These are phyloP conservation scores for Plasmopara muralis DNA, from an alignment of 352 stramenopile genomes.

Conservation along the genomic window DNA sequence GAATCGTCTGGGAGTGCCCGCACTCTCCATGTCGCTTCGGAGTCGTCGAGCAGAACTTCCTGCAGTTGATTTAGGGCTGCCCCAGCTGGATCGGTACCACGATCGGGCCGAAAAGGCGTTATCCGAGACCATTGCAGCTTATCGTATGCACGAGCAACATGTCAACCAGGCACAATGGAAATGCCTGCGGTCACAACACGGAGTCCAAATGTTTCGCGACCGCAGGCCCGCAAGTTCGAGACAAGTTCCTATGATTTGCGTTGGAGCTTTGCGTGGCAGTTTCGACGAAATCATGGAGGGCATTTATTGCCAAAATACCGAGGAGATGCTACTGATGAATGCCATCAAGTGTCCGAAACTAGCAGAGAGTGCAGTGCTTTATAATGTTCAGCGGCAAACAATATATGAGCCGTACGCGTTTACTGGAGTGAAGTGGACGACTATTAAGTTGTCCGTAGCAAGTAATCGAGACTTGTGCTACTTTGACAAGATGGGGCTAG, in stretches of 20 bases:
- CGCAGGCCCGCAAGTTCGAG: slow-evolving; percentile 8
- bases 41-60: slow-evolving; percentile 19
- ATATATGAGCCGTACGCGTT: slow-evolving; percentile 30
- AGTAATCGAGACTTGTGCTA: slow-evolving; percentile 41
- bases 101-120: slow-evolving; percentile 28
- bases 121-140: slow-evolving; percentile 29
- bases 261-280: slow-evolving; percentile 27
- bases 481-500: slow-evolving; percentile 41
- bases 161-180: slow-evolving; percentile 32
- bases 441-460: slow-evolving; percentile 26
- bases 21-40: slow-evolving; percentile 23
- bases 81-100: slow-evolving; percentile 37
- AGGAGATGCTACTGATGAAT: slow-evolving; percentile 39
- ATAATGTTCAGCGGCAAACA: slow-evolving; percentile 25
- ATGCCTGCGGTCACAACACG: slow-evolving; percentile 25
- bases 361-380: slow-evolving; percentile 32
- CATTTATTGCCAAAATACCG: slow-evolving; percentile 30
- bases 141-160: slow-evolving; percentile 15
- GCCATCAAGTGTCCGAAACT: slow-evolving; percentile 31
- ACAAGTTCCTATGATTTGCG: slow-evolving; percentile 18
- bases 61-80: slow-evolving; percentile 11
- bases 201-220: slow-evolving; percentile 31
- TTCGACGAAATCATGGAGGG: slow-evolving; percentile 48
- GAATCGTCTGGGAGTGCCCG: slow-evolving; percentile 11
- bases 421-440: slow-evolving; percentile 38